Conservation (phyloP, 179 eudicot species). For the Beta lomatogona region DNA sequence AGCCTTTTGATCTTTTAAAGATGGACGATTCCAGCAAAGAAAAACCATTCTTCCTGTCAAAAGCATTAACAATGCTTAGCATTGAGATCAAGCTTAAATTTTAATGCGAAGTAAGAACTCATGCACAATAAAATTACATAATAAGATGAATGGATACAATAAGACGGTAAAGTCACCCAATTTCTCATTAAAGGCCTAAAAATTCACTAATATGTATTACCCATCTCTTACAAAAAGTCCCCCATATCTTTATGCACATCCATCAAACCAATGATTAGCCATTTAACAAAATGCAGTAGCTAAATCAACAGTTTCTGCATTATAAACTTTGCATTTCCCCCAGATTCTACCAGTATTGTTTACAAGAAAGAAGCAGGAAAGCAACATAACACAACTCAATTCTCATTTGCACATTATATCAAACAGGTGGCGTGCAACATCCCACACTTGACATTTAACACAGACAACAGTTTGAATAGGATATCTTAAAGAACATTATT, state of each 20-base stretch:
- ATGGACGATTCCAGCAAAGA: slow-evolving; percentile 72
- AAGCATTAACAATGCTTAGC: not conserved
- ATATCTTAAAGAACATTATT: no score
- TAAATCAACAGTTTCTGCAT: no score
- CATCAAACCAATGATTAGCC: not conserved
- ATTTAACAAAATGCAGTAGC: not conserved
- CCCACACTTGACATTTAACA: not conserved
- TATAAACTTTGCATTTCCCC: not conserved
- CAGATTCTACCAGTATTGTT: not conserved
- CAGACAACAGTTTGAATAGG: not conserved
- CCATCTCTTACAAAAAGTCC: not conserved
- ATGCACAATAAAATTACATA: not conserved
- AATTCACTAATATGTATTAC: not conserved
- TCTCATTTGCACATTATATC: not conserved
- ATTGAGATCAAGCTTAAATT: not conserved
- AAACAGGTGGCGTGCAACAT: not conserved
- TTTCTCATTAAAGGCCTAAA: not conserved
- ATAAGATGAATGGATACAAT: not conserved
- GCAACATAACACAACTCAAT: not conserved
- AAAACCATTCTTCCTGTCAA: slow-evolving; percentile 55
- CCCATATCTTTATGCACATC: not conserved
- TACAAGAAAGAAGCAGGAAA: not conserved
- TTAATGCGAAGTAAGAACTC: not conserved
- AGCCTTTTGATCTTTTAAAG: slow-evolving; percentile 66
- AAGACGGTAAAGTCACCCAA: not conserved